Evolutionary conservation across 768 basidiomycete species (phyloP), one percentile per base, ranked within the genome.

Genomic region (Mycena venus): DNA sequence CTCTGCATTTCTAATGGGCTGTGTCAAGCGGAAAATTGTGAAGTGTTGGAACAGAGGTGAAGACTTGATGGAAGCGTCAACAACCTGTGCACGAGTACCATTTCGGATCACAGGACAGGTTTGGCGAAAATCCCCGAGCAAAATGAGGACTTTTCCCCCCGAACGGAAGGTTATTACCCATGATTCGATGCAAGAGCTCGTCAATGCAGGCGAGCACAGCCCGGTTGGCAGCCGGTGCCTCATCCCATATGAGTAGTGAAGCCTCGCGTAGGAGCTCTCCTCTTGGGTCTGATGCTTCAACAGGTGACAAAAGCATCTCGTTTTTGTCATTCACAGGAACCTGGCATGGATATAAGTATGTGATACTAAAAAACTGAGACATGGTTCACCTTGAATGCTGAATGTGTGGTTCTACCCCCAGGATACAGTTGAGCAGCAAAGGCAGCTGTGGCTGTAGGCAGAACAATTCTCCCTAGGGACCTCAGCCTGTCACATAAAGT

Each of bases 401-500:
- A 84, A 71, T 86, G 85, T 0, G 83, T 83, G 0, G 86, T 88
- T 40, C 80, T 64, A 0, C 86, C 85, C 23, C 81, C 82, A 12
- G 79, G 76, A 72, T 86, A 87, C 10, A 51, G 9, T 25, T 51
- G n/a, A 5, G n/a, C 49, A 5, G 49, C 49, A 51, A 51, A 51
- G 5, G 49, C 49, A 10, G 49, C 49, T 25, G 49, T 51, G 9
- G 49, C 49, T n/a, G 49, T 51, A 8, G 49, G 49, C 5, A 51
- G 4, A 23, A 23, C 49, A 23, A 51, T 51, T 51, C 49, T n/a
- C 4, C 49, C 49, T 10, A 51, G 21, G n/a, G 49, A 51, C 21
- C 49, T 5, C 3, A 51, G n/a, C 21, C 12, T 51, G 12, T 51
- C 49, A n/a, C 49, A 51, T 7, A 51, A n/a, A 51, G 49, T 51